A percentile compares a stretch with the other conserved stretches of the same genome.
Evolutionary conservation across 2,329 filamentous ascomycete species (phyloP).

Genomic region (Neonectria hederae): DNA sequence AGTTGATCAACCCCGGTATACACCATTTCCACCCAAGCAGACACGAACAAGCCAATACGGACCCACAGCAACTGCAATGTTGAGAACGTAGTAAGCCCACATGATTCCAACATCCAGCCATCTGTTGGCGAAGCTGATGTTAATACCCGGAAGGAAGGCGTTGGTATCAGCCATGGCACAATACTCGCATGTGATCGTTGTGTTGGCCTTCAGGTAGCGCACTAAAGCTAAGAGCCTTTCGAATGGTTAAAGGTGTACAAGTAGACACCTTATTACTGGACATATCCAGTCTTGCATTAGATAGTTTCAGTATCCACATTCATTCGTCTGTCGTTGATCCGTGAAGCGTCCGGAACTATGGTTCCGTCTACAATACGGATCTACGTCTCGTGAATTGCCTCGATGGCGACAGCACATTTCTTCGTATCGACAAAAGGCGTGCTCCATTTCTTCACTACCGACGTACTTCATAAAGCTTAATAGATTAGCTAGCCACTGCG

Average conservation of each 20-base stretch:
- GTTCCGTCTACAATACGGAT: not conserved
- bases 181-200: constrained; percentile 59
- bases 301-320: constrained; percentile 65
- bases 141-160: constrained; percentile 50
- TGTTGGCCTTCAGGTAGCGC: constrained; percentile 58
- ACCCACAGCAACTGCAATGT: constrained; percentile 58
- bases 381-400: not conserved
- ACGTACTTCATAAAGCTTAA: not conserved
- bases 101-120: constrained; percentile 68
- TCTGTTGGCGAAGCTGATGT: constrained; percentile 57
- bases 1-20: not conserved
- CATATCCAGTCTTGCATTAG: constrained; percentile 87
- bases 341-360: not conserved
- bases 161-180: constrained; percentile 53
- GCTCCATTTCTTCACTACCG: not conserved
- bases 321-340: not conserved
- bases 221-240: constrained; percentile 83
- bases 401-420: not conserved
- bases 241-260: constrained; percentile 80
- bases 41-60: constrained; percentile 59
- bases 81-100: constrained; percentile 63
- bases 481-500: not conserved
- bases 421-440: too few relatives aligned
- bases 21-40: not conserved
- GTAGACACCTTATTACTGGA: constrained; percentile 90